These are phyloP conservation scores for Phytophthora pinifolia DNA, from an alignment of 352 stramenopile species.

Conservation along the genomic window DNA sequence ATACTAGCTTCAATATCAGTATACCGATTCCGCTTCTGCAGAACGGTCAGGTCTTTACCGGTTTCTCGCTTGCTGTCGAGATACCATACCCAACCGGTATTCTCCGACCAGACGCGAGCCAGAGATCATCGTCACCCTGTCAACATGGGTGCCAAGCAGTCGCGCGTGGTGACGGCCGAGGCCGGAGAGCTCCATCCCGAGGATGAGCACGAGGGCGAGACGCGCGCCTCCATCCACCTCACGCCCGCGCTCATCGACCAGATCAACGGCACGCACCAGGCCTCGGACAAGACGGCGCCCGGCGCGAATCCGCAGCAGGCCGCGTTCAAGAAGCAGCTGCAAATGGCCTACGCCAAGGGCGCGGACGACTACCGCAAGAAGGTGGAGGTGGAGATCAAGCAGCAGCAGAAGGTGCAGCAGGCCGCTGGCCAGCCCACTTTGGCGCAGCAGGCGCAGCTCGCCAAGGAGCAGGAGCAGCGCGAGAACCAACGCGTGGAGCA, in stretches of 20 bases:
- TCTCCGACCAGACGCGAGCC: conserved; percentile 38
- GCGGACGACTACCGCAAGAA: conserved; percentile 72
- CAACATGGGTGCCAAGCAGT: conserved; percentile 79
- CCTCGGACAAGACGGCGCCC: conserved; percentile 3
- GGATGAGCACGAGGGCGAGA: conserved; percentile 41
- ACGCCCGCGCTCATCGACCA: conserved; percentile 71
- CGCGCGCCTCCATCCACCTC: conserved; percentile 59
- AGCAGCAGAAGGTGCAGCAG: conserved; percentile 33
- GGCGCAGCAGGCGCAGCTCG: conserved; percentile 55
- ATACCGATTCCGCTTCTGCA: too few species aligned
- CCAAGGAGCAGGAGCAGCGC: conserved; percentile 69
- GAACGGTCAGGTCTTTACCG: too few species aligned
- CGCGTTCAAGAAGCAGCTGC: conserved; percentile 70
- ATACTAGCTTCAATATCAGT: too few species aligned
- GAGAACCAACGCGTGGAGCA: conserved; percentile 71
- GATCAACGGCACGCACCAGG: conserved; percentile 53
- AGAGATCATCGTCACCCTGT: conserved; percentile 6
- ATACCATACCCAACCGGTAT: too few species aligned
- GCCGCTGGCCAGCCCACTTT: conserved; percentile 17
- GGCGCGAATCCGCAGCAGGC: conserved; percentile 50
- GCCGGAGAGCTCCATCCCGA: conserved; percentile 52
- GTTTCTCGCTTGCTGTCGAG: too few species aligned
- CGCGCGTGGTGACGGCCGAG: conserved; percentile 67
- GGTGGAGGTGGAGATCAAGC: conserved; percentile 48
- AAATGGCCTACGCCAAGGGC: conserved; percentile 80